Conservation (phyloP, 1,139 yeast species). For the Scheffersomyces insectosa region DNA sequence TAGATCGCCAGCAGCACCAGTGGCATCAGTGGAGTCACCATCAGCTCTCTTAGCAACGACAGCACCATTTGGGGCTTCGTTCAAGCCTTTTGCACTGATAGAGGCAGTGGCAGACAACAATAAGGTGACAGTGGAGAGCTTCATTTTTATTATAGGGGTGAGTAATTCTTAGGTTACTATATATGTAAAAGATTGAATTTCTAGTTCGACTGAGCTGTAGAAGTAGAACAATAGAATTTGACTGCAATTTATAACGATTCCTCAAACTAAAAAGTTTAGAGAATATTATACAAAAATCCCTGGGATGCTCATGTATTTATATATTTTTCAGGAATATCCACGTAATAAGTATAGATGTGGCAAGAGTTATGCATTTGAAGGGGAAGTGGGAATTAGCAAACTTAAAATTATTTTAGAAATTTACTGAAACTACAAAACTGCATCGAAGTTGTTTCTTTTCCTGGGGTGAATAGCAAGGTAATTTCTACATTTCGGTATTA, state of each 20-base stretch:
- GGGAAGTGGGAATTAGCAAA: no score
- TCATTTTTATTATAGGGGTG: conserved; percentile 10
- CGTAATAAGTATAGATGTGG: conserved; percentile 19
- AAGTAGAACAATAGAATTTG: no score
- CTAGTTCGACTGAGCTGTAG: background rate
- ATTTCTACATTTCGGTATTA: no score
- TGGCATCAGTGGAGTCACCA: background rate
- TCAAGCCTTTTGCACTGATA: conserved; percentile 11
- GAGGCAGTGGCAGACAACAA: conserved; percentile 14
- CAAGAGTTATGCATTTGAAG: conserved; percentile 1
- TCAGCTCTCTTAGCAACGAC: conserved; percentile 1
- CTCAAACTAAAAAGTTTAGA: no score
- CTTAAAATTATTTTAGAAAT: no score
- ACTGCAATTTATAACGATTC: no score
- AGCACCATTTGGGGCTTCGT: background rate
- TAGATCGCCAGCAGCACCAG: background rate
- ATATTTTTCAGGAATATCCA: conserved; percentile 14
- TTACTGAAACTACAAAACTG: no score
- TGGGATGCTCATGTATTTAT: background rate
- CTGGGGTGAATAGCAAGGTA: no score
- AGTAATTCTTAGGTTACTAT: no score
- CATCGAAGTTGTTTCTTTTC: no score
- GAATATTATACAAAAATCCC: no score
- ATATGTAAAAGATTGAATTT: no score
- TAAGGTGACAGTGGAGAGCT: conserved; percentile 14